These are phyloP conservation scores for Phytophthora litchii DNA, from an alignment of 352 stramenopile genomes.

Conservation along the genomic window DNA sequence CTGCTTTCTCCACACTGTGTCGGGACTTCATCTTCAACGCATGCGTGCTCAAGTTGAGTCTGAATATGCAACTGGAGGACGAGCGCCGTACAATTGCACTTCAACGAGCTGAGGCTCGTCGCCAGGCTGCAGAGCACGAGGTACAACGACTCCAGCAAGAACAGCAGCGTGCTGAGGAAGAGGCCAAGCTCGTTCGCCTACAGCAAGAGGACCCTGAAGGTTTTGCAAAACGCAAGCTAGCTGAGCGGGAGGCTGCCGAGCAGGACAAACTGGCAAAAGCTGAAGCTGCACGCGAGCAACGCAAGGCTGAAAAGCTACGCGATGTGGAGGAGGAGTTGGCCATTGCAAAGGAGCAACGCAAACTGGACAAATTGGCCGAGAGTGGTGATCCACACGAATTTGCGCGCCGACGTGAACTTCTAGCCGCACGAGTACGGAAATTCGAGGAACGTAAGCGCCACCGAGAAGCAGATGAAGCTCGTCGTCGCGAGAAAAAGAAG, in stretches of 20 bases:
- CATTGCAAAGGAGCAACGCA: constrained; percentile 67
- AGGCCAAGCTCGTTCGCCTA: constrained; percentile 40
- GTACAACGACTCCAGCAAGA: constrained; percentile 23
- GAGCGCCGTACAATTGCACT: constrained; percentile 17
- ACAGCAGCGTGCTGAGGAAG: constrained; percentile 32
- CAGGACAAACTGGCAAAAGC: constrained; percentile 40
- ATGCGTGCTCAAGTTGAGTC: constrained; percentile 53
- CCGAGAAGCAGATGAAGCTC: constrained; percentile 44
- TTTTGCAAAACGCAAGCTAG: constrained; percentile 50
- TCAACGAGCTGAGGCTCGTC: constrained; percentile 13
- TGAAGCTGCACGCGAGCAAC: constrained; percentile 48
- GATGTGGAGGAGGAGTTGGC: constrained; percentile 67
- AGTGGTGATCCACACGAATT: constrained; percentile 49
- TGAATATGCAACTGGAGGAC: constrained; percentile 55
- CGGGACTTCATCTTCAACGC: constrained; percentile 66
- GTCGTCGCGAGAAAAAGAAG: constrained; percentile 35
- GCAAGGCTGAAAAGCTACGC: constrained; percentile 53
- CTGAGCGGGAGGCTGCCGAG: constrained; percentile 36
- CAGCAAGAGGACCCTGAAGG: constrained; percentile 41
- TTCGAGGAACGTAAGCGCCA: constrained; percentile 56
- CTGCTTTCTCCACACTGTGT: constrained; percentile 59
- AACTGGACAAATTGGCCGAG: constrained; percentile 62
- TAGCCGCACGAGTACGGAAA: constrained; percentile 51
- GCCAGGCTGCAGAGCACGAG: constrained; percentile 30
- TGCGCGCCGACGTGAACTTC: constrained; percentile 43